phyloP scores from a whole-genome alignment of 1,139 yeast species.

The Debaryomyces subglobosus region DNA sequence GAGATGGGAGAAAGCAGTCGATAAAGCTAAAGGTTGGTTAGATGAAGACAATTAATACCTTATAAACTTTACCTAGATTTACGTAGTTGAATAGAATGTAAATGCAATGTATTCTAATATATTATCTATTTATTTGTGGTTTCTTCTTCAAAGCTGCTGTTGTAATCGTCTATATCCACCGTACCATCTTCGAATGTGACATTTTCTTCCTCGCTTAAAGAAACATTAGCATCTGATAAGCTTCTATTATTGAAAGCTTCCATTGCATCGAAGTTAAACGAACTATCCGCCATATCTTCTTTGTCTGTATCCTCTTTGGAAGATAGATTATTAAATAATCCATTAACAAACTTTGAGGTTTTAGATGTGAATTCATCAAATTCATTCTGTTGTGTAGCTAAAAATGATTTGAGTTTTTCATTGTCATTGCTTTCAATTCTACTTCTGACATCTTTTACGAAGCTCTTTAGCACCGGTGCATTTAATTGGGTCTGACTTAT shows the following conservation, averaged over 20 bases:
- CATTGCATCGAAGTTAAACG: slow-evolving; percentile 29
- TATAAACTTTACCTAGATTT: not conserved
- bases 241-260: slow-evolving; percentile 9
- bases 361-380: slow-evolving; percentile 25
- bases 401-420: slow-evolving; percentile 10
- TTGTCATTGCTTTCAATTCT: slow-evolving; percentile 16
- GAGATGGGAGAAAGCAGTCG: slow-evolving; percentile 82
- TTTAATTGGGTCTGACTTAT: slow-evolving; percentile 9
- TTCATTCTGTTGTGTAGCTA: slow-evolving; percentile 21
- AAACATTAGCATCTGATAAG: slow-evolving; percentile 9
- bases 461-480: slow-evolving; percentile 7
- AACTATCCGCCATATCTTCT: slow-evolving; percentile 25
- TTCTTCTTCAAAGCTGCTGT: slow-evolving; percentile 16
- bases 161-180: slow-evolving; percentile 33
- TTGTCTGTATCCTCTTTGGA: slow-evolving; percentile 15
- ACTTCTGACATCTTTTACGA: slow-evolving; percentile 19
- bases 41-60: slow-evolving; percentile 33
- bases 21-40: slow-evolving; percentile 79
- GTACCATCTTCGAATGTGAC: slow-evolving; percentile 15
- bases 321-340: slow-evolving; percentile 19
- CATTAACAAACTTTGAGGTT: slow-evolving; percentile 26
- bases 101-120: slow-evolving; percentile 9
- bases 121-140: slow-evolving; percentile 7
- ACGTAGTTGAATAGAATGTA: slow-evolving; percentile 1
- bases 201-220: slow-evolving; percentile 12